Base-by-base conservation (phyloP, 2,329 filamentous ascomycete species). In the Magnaporthales sp. region DNA sequence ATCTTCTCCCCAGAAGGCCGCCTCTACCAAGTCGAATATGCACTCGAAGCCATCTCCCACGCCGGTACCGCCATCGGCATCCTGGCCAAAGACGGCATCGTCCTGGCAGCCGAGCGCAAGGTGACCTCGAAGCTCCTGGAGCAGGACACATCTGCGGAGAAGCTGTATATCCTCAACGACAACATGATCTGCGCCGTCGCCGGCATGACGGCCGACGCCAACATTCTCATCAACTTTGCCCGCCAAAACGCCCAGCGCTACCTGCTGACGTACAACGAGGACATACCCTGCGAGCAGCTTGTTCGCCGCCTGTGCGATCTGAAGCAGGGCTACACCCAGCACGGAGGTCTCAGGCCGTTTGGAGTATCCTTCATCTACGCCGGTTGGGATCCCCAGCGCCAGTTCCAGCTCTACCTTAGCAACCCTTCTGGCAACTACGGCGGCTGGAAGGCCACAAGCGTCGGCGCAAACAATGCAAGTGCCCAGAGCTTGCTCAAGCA, bases 111-210 rank as follows among this genome's bases (percentile, higher is more conserved):
- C 61, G 95, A 99, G 86, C 89, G 95, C 78, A 99, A 99, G 84
- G 95, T 99, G 74, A 99, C 95, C 69, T 98, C 95, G 81, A 99
- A 99, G 88, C 85, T 99, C 77, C 82, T 99, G 76, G 95, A 99
- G 85, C 96, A 99, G 83, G 95, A 99, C 81, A 99, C 96, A 70
- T 98, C 95, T 66, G 96, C 95, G 64, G 95, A 99, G 89, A 99
- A 99, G 89, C 92, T 99, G 73, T 99, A 99, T 81, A 97, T 97
- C 75, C 83, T 99, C 74, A 99, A 99, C 74, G 95, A 99, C 83
- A 99, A 99, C 84, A 99, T 99, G 96, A 98, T 99, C 80, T 97
- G 93, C 80, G 95, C 95, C 69, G 95, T 99, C 68, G 95, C 95
- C 74, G 95, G 95, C 77, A 98, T 99, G 94, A 99, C 93, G 62